Evolutionary conservation across 768 basidiomycete species (phyloP).

Genomic region (Leccinum disarticulatum): DNA sequence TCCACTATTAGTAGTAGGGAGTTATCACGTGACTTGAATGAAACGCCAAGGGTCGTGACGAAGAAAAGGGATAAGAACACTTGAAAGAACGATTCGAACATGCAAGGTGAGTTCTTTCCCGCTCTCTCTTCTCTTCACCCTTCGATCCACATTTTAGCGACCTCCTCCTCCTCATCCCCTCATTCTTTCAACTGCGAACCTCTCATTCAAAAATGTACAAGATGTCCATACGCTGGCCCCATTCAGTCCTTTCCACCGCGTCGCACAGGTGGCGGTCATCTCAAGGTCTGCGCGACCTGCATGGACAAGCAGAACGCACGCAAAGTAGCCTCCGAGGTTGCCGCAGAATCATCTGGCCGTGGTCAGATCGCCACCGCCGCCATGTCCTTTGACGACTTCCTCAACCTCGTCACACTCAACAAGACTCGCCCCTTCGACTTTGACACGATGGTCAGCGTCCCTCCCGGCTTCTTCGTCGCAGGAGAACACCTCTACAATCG

Average conservation of each 20-base stretch:
- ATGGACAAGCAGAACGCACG: slow-evolving; percentile 37
- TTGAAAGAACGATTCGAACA: slow-evolving; percentile 15
- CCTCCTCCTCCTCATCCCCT: slow-evolving; percentile 18
- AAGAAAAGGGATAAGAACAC: slow-evolving; percentile 12
- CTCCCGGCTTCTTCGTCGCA: slow-evolving; percentile 30
- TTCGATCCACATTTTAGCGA: slow-evolving; percentile 11
- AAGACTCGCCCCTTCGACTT: slow-evolving; percentile 35
- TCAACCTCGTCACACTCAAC: slow-evolving; percentile 33
- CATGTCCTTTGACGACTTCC: slow-evolving; percentile 35
- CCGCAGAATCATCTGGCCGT: slow-evolving; percentile 28
- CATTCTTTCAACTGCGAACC: slow-evolving; percentile 18
- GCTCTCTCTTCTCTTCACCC: slow-evolving; percentile 2
- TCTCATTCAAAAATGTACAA: slow-evolving; percentile 32
- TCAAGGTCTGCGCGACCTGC: slow-evolving; percentile 33
- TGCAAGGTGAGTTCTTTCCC: slow-evolving; percentile 22
- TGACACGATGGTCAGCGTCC: slow-evolving; percentile 36
- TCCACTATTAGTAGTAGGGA: too few species aligned
- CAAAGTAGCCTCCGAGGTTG: slow-evolving; percentile 32
- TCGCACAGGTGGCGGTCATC: slow-evolving; percentile 31
- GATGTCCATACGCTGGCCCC: slow-evolving; percentile 33
- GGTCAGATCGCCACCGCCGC: slow-evolving; percentile 37
- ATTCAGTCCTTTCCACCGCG: slow-evolving; percentile 29
- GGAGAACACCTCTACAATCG: slow-evolving; percentile 37
- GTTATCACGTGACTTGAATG: slow-evolving; percentile 19
- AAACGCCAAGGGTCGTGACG: neutral